These are phyloP conservation scores for Inonotus hispidus DNA, from an alignment of 1,284 basidiomycete species.

Conservation along the genomic window DNA sequence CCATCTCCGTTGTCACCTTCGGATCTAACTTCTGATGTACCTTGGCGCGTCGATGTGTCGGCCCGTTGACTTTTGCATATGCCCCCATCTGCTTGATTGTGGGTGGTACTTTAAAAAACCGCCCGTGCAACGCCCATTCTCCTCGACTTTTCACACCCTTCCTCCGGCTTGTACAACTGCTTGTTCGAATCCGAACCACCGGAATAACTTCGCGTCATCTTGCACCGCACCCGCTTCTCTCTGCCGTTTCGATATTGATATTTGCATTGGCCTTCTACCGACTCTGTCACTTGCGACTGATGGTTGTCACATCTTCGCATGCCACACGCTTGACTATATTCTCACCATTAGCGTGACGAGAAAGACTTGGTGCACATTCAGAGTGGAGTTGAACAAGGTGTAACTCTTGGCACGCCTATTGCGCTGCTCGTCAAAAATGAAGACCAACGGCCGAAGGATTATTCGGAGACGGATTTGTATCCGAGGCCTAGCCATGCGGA, in stretches of 20 bases:
- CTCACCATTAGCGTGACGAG: conserved; percentile 75
- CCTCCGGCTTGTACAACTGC: neutral
- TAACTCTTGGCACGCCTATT: conserved; percentile 97
- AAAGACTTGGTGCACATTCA: conserved; percentile 94
- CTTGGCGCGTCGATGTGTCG: neutral
- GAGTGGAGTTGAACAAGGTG: conserved; percentile 89
- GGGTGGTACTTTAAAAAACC: neutral
- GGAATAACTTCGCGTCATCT: neutral
- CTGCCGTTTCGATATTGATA: neutral
- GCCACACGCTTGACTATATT: neutral
- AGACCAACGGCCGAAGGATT: conserved; percentile 98
- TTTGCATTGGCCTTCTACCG: neutral
- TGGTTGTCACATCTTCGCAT: neutral
- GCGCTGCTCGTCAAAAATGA: conserved; percentile 95
- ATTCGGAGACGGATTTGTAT: conserved; percentile 96
- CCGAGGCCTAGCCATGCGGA: conserved; percentile 98
- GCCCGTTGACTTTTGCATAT: neutral
- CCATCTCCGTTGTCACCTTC: neutral
- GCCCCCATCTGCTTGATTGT: neutral
- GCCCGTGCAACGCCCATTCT: neutral
- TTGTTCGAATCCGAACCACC: neutral
- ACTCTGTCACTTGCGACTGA: neutral
- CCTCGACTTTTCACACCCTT: neutral
- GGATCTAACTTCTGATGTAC: neutral
- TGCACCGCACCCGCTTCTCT: neutral